These are phyloP conservation scores for Wilcoxina mikolae DNA, from an alignment of 495 filamentous ascomycete species.

Conservation along the genomic window DNA sequence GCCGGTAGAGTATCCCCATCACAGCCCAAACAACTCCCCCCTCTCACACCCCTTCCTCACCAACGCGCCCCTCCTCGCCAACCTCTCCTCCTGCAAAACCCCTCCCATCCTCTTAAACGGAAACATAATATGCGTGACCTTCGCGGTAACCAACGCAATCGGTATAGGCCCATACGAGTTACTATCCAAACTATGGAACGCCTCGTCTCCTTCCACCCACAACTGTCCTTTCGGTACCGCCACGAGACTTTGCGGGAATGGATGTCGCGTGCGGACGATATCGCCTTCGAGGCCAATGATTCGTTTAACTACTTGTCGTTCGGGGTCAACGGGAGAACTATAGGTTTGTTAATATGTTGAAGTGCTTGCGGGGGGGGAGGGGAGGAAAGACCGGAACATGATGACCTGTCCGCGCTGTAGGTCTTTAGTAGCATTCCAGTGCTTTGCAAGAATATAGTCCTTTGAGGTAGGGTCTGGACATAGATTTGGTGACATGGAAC, in stretches of 20 bases:
- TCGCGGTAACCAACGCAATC: slow-evolving; percentile 37
- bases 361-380: not conserved
- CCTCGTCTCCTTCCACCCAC: slow-evolving; percentile 48
- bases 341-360: not conserved
- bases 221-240: slow-evolving; percentile 44
- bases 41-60: not conserved
- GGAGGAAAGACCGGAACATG: slow-evolving; percentile 34
- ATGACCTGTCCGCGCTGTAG: slow-evolving; percentile 42
- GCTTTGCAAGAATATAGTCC: slow-evolving; percentile 35
- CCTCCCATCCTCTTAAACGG: slow-evolving; percentile 30
- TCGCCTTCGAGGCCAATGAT: slow-evolving; percentile 45
- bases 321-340: slow-evolving; percentile 40
- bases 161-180: slow-evolving; percentile 46
- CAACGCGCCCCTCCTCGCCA: slow-evolving; percentile 28
- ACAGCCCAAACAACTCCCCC: not conserved
- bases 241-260: slow-evolving; percentile 29
- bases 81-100: slow-evolving; percentile 33
- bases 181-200: slow-evolving; percentile 41
- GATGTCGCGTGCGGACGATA: slow-evolving; percentile 36
- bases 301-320: slow-evolving; percentile 42
- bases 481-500: slow-evolving; percentile 44
- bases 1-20: not conserved
- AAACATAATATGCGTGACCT: slow-evolving; percentile 37
- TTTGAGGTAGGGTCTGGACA: slow-evolving; percentile 35
- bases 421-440: slow-evolving; percentile 30